phyloP scores from a whole-genome alignment of 441 rosid genomes.

The Pelargonium fulgidum region DNA sequence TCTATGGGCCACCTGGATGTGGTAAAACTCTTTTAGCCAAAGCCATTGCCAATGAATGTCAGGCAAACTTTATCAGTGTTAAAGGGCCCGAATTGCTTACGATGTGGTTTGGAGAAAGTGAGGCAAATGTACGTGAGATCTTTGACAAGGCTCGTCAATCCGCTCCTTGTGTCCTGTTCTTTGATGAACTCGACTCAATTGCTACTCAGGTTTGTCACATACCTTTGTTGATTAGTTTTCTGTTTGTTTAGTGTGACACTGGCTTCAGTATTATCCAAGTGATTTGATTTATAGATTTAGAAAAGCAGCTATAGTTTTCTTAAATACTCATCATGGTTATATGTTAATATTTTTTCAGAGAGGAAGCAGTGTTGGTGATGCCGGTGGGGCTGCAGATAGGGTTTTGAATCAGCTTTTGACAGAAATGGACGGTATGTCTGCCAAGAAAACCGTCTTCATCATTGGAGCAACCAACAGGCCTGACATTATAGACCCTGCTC shows the following conservation, averaged over 20 bases:
- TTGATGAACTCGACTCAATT: conserved; percentile 65
- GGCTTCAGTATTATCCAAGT: too few species aligned
- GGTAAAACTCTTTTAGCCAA: conserved; percentile 70
- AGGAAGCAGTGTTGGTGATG: conserved; percentile 69
- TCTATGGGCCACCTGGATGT: conserved; percentile 75
- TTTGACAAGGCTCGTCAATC: conserved; percentile 70
- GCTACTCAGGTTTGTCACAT: conserved; percentile 87
- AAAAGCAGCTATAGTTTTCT: too few species aligned
- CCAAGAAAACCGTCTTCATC: conserved; percentile 16
- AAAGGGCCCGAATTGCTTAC: conserved; percentile 75
- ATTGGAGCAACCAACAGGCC: conserved; percentile 71
- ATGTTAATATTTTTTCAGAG: too few species aligned
- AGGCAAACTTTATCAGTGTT: conserved; percentile 62
- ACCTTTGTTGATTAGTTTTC: too few species aligned
- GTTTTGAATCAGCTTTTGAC: conserved; percentile 69
- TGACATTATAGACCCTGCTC: conserved; percentile 65
- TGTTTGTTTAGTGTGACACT: too few species aligned
- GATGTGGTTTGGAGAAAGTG: conserved; percentile 78
- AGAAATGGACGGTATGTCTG: conserved; percentile 72
- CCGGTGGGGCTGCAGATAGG: conserved; percentile 72
- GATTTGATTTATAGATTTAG: too few species aligned
- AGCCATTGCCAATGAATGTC: conserved; percentile 68
- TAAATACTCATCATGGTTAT: too few species aligned
- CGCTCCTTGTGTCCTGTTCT: conserved; percentile 71
- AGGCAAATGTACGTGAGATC: conserved; percentile 65